These are phyloP conservation scores for Ascosphaera apis DNA, from an alignment of 2,329 filamentous ascomycete species.

Conservation along the genomic window DNA sequence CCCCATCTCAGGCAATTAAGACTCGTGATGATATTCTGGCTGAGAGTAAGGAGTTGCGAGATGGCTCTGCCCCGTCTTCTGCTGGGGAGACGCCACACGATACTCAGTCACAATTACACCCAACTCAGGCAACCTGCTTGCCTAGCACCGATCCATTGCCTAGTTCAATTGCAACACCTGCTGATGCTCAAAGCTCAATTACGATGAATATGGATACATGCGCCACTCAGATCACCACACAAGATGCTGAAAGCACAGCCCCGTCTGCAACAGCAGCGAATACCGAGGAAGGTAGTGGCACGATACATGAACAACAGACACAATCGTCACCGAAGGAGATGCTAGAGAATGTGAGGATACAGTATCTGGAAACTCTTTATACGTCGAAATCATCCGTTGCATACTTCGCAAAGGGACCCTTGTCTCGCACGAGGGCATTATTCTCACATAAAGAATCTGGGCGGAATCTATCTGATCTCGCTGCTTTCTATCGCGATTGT, in stretches of 20 bases:
- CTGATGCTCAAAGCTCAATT: no score
- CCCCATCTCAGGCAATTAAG: neutral
- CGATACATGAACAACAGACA: constrained; percentile 4
- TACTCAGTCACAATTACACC: no score
- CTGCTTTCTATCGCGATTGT: constrained; percentile 18
- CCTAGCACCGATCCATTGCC: neutral
- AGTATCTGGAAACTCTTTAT: constrained; percentile 22
- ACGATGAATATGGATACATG: neutral
- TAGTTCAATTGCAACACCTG: neutral
- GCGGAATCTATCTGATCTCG: constrained; percentile 10
- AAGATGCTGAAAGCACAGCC: neutral
- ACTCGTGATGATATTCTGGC: neutral
- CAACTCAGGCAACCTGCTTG: no score
- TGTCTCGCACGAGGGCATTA: constrained; percentile 22
- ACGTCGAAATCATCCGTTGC: constrained; percentile 22
- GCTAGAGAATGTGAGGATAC: constrained; percentile 14
- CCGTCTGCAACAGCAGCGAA: neutral
- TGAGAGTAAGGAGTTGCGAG: neutral
- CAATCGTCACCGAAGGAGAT: constrained; percentile 14
- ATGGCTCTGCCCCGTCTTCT: no score
- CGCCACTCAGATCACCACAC: neutral
- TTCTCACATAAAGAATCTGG: constrained; percentile 10
- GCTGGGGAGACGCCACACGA: no score
- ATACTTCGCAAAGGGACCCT: constrained; percentile 28
- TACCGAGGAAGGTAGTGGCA: neutral